Evolutionary conservation across 805 yeast genomes (phyloP).

Genomic region (Yarrowia sp.): DNA sequence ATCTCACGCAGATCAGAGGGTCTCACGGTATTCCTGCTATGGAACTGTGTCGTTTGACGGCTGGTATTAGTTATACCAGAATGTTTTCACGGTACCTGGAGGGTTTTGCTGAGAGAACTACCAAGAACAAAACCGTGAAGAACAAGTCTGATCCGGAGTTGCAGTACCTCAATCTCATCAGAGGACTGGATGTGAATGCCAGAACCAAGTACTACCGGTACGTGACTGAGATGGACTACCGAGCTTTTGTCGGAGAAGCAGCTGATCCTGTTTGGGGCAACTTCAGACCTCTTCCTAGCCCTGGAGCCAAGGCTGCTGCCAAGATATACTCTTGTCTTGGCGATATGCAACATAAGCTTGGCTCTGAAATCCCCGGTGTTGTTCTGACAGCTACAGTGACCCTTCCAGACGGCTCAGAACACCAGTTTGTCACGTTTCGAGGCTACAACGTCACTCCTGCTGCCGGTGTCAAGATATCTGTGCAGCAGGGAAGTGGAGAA

Average conservation of each 20-base stretch:
- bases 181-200: conserved; percentile 70
- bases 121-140: conserved; percentile 30
- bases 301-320: conserved; percentile 2
- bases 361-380: conserved; percentile 9
- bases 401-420: conserved; percentile 5
- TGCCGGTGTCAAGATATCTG: neutral
- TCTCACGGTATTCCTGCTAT: conserved; percentile 57
- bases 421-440: neutral
- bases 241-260: conserved; percentile 36
- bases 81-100: conserved; percentile 54
- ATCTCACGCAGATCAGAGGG: conserved; percentile 44
- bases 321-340: neutral
- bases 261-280: conserved; percentile 35
- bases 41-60: conserved; percentile 47
- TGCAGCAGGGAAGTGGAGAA: neutral
- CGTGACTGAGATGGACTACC: conserved; percentile 46
- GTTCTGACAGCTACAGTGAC: neutral
- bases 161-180: conserved; percentile 45
- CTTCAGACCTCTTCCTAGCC: conserved; percentile 27
- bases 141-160: conserved; percentile 35
- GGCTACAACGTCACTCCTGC: conserved; percentile 3
- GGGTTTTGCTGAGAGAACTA: conserved; percentile 43
- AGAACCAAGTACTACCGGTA: conserved; percentile 69
- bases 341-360: conserved; percentile 11
- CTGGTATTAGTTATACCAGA: conserved; percentile 55